A percentile compares a stretch with the other conserved stretches of the same genome.
These are phyloP conservation scores for Trichoderma koningiopsis DNA, from an alignment of 2,329 filamentous ascomycete genomes.

Conservation along the genomic window DNA sequence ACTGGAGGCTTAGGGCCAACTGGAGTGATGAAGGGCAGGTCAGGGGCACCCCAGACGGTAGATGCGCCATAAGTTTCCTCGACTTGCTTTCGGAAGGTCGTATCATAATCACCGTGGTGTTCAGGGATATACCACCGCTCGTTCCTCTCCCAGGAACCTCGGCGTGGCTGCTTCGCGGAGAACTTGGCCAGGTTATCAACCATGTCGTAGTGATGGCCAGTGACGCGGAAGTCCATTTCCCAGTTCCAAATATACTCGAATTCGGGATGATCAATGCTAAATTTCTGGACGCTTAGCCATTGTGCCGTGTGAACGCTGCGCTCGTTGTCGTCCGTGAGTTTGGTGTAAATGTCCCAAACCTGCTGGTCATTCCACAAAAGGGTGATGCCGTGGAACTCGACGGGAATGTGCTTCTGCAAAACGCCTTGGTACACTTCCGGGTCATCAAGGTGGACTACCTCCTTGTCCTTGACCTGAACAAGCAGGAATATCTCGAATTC, in stretches of 20 bases:
- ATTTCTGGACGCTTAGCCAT: constrained; percentile 75
- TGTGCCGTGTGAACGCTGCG: constrained; percentile 62
- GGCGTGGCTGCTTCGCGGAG: constrained; percentile 67
- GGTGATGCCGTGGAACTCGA: constrained; percentile 70
- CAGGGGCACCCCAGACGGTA: constrained; percentile 67
- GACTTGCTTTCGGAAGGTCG: constrained; percentile 66
- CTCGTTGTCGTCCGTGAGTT: constrained; percentile 63
- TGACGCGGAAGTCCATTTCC: constrained; percentile 81
- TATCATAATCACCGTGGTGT: constrained; percentile 66
- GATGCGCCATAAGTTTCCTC: constrained; percentile 54
- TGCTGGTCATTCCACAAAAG: constrained; percentile 74
- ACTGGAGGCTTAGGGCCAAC: constrained; percentile 66
- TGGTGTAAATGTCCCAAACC: constrained; percentile 76
- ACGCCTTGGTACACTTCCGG: constrained; percentile 60
- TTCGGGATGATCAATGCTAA: constrained; percentile 73
- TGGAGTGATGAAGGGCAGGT: constrained; percentile 61
- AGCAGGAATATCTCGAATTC: constrained; percentile 81
- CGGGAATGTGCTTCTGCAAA: constrained; percentile 64
- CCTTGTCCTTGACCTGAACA: constrained; percentile 72
- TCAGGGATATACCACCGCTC: constrained; percentile 73
- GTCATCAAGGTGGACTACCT: constrained; percentile 61
- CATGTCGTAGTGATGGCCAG: constrained; percentile 80
- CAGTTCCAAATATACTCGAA: constrained; percentile 86
- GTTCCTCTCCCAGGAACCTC: constrained; percentile 73
- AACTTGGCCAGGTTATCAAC: constrained; percentile 66